Base-by-base conservation (phyloP, 768 basidiomycete genomes). In the Mycena belliarum region DNA sequence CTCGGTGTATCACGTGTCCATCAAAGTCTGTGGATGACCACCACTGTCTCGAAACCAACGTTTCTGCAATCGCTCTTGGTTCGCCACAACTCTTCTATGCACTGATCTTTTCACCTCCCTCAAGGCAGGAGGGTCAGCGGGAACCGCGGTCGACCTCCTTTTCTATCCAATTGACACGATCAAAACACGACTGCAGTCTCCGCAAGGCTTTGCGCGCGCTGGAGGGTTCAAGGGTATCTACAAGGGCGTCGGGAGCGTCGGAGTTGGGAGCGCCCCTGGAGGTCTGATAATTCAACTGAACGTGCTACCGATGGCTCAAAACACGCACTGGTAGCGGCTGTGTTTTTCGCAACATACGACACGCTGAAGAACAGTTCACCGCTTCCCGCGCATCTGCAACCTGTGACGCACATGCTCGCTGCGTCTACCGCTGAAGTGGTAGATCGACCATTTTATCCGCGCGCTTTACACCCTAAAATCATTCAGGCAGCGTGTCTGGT, bases 291-390 rank as follows among this genome's bases (percentile, higher is more conserved):
- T 21, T 7, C 21, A 9, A 9, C 45, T 3, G 37, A 11, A 0
- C 21, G 5, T 14, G 5, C 2, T 4, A 6, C 14, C 23, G 9
- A 2, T 44, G 26, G 20, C 44, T 57, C 21, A 57, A n/a, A 44
- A 23, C 18, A 3, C 8, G 8, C 4, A 15, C 16, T 18, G 6
- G 15, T 66, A 98, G 97, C 97, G 56, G 95, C 95, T 6, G 84
- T 84, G 0, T 99, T 99, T 79, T 99, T 99, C 72, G 89, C 91
- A 20, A 91, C 88, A 0, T 99, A 99, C 69, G 95, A 98, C 67
- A 82, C 84, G 7, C 78, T 95, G 65, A 99, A 99, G 72, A 80
- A 81, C 52, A 73, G 70, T n/a, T 70, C 93, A 0, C 91, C 93
- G 0, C 66, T 86, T 3, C 75, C 83, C 0, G 76, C 80, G 1